Evolutionary conservation across 2,329 filamentous ascomycete genomes (phyloP), one percentile per base, ranked within the genome.

Genomic region (Scedosporium boydii): DNA sequence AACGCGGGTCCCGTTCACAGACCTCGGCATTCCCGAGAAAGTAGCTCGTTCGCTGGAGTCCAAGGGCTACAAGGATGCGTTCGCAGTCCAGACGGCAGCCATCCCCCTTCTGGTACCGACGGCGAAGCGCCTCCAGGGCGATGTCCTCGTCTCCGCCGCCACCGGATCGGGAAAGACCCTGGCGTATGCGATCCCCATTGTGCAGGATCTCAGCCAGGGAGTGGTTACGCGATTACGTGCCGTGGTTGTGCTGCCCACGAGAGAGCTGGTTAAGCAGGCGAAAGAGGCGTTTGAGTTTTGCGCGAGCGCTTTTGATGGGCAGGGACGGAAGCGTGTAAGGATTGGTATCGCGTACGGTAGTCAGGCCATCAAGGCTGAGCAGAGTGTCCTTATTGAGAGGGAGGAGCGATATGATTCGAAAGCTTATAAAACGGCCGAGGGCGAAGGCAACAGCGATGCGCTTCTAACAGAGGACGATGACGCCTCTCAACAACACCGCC

Each of bases 81-180:
- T 83, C 51, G 77, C 75, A 0, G 72, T 83, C 4, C 75, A 78
- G 51, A 76, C 76, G 0, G 69, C 70, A 0, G 75, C 95, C 0
- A 81, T 99, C 27, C 93, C 93, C 0, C 79, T 96, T 48, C 81
- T 99, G 4, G 78, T 96, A 3, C 87, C 85, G 23, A 84, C 82
- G 0, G 80, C 82, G 51, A 78, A 82, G 62, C 77, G 82, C 42
- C 81, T 86, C 42, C 76, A 83, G 1, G 89, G 91, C 4, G 95
- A 99, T 72, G 75, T 99, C 4, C 88, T 96, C 55, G 87, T 99
- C 2, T 95, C 92, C 6, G 95, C 96, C 0, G 90, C 93, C 1
- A 99, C 95, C 0, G 95, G 95, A 7, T 98, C 95, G 0, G 95
- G 95, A 63, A 99, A 99, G 72, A 99, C 95, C 0, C 75, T 99